Evolutionary conservation across 345 rosid genomes (phyloP).

Genomic region (Gossypium raimondii): DNA sequence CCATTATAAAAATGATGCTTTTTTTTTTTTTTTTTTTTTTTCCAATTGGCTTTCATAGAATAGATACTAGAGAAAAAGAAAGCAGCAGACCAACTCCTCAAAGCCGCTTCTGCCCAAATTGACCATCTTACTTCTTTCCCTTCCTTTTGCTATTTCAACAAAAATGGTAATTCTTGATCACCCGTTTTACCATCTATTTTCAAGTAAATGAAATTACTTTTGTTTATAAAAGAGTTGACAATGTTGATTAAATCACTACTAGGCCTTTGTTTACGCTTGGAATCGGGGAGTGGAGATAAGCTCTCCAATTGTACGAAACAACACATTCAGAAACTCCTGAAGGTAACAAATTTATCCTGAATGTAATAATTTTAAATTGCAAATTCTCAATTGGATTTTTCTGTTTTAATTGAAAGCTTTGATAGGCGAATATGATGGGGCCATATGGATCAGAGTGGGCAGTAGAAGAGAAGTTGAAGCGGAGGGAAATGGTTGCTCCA

Average conservation of each 20-base stretch:
- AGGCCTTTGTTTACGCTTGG: constrained; percentile 61
- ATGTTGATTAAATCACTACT: constrained; percentile 10
- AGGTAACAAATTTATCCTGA: constrained; percentile 47
- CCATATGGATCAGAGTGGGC: constrained; percentile 71
- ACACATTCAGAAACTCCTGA: constrained; percentile 53
- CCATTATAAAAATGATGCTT: background rate
- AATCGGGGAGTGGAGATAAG: constrained; percentile 63
- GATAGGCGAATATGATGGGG: constrained; percentile 73
- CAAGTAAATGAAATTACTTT: background rate
- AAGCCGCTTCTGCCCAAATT: constrained; percentile 49
- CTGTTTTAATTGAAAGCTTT: constrained; percentile 7
- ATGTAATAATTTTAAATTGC: constrained; percentile 29
- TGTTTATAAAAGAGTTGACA: background rate
- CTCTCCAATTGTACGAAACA: constrained; percentile 53
- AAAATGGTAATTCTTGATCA: constrained; percentile 40
- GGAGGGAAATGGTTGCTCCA: constrained; percentile 69
- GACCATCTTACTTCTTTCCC: constrained; percentile 68
- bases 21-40: background rate
- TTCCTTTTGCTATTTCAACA: constrained; percentile 45
- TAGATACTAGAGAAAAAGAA: constrained; percentile 70
- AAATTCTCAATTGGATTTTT: background rate
- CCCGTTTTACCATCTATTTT: background rate
- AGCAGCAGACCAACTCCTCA: constrained; percentile 46
- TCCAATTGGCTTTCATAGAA: background rate
- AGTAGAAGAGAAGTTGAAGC: constrained; percentile 67